Evolutionary conservation across 352 stramenopile species (phyloP), one percentile per base, ranked within the genome.

Genomic region (Phytophthora fragariaefolia): DNA sequence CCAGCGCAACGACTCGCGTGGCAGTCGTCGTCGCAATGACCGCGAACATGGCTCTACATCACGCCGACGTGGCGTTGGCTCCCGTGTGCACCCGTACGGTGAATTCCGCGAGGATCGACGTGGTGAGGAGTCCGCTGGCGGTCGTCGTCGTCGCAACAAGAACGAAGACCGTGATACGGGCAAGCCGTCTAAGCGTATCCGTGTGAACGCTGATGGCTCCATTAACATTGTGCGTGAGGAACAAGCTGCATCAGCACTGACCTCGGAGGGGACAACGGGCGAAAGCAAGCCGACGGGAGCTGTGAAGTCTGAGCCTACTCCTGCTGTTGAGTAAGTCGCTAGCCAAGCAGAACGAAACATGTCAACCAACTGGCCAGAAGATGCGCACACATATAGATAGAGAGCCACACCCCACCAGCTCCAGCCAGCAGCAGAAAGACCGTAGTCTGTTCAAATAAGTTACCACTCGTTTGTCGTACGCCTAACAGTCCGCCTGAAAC

Each of bases 191-290:
- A 81, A 74, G 12, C 80, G 79, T 43, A 81, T 90, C 61, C 80
- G 76, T 58, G 51, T 87, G 52, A 90, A 90, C 55, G 67, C 71
- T 6, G 82, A 90, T 45, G 82, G 82, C 23, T 90, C 82, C 17
- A 84, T 90, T 60, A 80, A 86, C 55, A 69, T 89, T 55, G 76
- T 90, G 38, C 82, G 82, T 17, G 58, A 58, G 18, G 51, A 58
- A 5, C 30, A 69, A 27, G 26, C 24, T 20, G 54, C 42, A n/a
- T 8, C 54, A n/a, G 27, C 36, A 2, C 4, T 43, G 28, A 18
- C 40, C 13, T 58, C 46, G 6, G 66, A 22, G 50, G 58, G 48
- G 27, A 20, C 42, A 36, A 18, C 9, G n/a, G 26, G 23, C 23
- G 58, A 63, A 7, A 68, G 12, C 27, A 63, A 75, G 18, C 45